phyloP scores from a whole-genome alignment of 176 grass and related monocot genomes.

The Carex littledalei region DNA sequence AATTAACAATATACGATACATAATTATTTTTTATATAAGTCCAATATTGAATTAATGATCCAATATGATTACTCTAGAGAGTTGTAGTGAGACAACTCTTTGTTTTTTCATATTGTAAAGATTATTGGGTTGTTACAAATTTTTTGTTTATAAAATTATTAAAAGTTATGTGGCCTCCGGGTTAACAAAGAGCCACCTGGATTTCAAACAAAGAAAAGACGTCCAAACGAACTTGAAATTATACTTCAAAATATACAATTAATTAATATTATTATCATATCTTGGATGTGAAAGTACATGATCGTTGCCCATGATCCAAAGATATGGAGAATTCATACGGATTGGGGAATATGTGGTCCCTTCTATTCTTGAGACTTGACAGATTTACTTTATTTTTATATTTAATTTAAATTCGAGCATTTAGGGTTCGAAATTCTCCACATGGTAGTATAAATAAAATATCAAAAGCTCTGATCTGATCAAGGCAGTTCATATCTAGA shows the following conservation, averaged over 20 bases:
- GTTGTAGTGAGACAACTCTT: background rate
- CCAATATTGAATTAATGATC: no score
- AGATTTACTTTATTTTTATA: background rate
- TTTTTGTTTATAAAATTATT: background rate
- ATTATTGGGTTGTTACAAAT: background rate
- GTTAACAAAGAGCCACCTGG: background rate
- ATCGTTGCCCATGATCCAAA: constrained; percentile 11
- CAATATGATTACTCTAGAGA: background rate
- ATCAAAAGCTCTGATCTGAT: background rate
- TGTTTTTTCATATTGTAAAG: background rate
- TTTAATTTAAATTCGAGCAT: background rate
- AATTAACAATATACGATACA: no score
- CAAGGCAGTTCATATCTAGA: background rate
- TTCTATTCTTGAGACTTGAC: background rate
- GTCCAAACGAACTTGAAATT: background rate
- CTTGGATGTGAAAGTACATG: constrained; percentile 4
- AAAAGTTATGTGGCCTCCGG: background rate
- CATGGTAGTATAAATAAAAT: no score
- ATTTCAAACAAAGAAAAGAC: constrained; percentile 1
- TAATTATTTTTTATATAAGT: no score
- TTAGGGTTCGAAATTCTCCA: background rate
- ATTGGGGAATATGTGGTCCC: constrained; percentile 11
- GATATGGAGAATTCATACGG: background rate
- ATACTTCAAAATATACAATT: background rate
- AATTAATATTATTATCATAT: background rate